Base-by-base conservation (phyloP, 768 basidiomycete species). In the Cystofilobasidium capitatum region DNA sequence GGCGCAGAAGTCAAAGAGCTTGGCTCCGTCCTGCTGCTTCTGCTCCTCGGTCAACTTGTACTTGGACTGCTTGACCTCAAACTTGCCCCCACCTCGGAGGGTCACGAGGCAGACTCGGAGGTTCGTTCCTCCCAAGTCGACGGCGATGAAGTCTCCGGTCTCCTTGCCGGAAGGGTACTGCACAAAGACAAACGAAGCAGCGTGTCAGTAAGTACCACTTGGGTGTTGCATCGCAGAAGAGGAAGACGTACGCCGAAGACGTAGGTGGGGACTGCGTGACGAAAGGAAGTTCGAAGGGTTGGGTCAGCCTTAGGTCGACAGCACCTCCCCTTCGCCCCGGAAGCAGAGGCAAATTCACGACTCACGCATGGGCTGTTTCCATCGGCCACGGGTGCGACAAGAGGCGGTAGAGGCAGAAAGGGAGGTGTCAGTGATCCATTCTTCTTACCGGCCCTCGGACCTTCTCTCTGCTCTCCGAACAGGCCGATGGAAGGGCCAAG, bases 81-180 rank as follows among this genome's bases (percentile, higher is more conserved):
- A 99, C 80, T 94, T 93, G 68, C 96, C 94, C 13, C 86, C 83
- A 31, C 96, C 96, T 72, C 88, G 85, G 2, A 99, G 81, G 35
- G 86, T 88, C 59, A 99, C 94, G 51, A 96, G 86, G 79, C 96
- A 99, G 51, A 97, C 96, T 51, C 96, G 91, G n/a, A 99, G 83
- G 75, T 99, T 98, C 29, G 94, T 98, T 39, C 93, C 93, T 63
- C 80, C 79, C 37, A 80, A 74, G 70, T 80, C 80, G 58, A 99
- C 79, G 10, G 96, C 91, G 42, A 98, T 85, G 77, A 82, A 96
- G 63, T 92, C 87, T 14, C 96, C 94, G 16, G 80, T 82, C 80
- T 99, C 96, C 67, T 88, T 78, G 4, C 93, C 91, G 13, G 86
- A 84, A 8, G 96, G 96, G 88, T 91, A 98, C 76, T 77, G 57